phyloP scores from a whole-genome alignment of 2,329 filamentous ascomycete genomes.

The Acrocalymma vagum region DNA sequence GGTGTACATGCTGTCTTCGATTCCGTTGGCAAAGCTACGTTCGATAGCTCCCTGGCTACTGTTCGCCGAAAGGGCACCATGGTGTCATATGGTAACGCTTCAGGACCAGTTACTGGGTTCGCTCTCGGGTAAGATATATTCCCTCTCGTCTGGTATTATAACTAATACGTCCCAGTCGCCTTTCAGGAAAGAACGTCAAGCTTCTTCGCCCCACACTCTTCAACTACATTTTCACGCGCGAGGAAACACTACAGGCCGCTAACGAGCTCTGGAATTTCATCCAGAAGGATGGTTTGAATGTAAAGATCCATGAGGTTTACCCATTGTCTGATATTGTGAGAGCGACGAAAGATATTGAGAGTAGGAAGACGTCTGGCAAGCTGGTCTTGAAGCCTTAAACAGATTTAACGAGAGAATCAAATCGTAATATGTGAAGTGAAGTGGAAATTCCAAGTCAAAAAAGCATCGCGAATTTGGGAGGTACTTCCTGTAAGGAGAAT shows the following conservation, averaged over 20 bases:
- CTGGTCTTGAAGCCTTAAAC: conserved; percentile 72
- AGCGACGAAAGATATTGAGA: conserved; percentile 80
- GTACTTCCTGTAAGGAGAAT: no score
- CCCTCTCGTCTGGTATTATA: neutral
- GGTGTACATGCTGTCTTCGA: conserved; percentile 85
- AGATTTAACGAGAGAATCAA: no score
- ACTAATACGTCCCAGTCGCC: conserved; percentile 43
- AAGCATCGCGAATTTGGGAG: no score
- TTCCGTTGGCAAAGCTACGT: conserved; percentile 84
- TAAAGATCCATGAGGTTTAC: conserved; percentile 80
- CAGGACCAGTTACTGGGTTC: conserved; percentile 78
- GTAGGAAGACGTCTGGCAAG: conserved; percentile 85
- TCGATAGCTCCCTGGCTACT: conserved; percentile 78
- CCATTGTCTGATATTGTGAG: conserved; percentile 74
- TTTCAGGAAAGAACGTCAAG: conserved; percentile 79
- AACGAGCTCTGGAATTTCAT: conserved; percentile 79
- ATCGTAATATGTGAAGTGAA: no score
- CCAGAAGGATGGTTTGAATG: conserved; percentile 72
- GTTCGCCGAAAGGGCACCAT: conserved; percentile 80
- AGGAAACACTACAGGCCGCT: conserved; percentile 76
- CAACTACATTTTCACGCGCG: conserved; percentile 65
- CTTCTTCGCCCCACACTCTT: conserved; percentile 78
- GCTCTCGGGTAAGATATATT: conserved; percentile 58
- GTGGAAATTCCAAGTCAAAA: no score
- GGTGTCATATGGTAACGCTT: conserved; percentile 82